Conservation (phyloP, 176 grass and related monocot genomes). For the Musa itinerans region DNA sequence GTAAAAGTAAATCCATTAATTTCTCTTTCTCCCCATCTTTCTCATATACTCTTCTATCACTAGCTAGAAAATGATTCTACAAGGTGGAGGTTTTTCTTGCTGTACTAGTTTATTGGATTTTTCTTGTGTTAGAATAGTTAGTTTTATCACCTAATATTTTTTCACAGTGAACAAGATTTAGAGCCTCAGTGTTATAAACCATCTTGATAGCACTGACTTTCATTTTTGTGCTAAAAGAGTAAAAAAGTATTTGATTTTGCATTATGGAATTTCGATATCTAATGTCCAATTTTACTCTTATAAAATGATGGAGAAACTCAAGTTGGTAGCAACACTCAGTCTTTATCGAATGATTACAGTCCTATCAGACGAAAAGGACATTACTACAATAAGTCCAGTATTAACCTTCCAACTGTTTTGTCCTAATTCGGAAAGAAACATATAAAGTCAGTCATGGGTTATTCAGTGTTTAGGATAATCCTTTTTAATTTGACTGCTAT, state of each 20-base stretch:
- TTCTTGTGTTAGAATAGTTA: neutral
- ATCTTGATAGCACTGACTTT: neutral
- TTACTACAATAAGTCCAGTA: too few relatives aligned
- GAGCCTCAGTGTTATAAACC: neutral
- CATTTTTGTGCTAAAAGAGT: neutral
- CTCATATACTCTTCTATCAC: too few relatives aligned
- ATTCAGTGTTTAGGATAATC: neutral
- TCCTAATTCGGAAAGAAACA: too few relatives aligned
- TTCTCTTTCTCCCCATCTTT: neutral
- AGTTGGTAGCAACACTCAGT: too few relatives aligned
- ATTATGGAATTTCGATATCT: neutral
- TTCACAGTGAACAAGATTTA: neutral
- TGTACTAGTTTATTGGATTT: neutral
- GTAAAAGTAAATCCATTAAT: conserved; percentile 44
- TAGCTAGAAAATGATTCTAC: too few relatives aligned
- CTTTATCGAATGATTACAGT: too few relatives aligned
- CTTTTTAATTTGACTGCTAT: neutral
- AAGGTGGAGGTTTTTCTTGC: neutral
- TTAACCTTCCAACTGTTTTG: too few relatives aligned
- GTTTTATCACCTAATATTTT: neutral
- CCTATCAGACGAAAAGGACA: too few relatives aligned
- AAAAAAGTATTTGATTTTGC: neutral
- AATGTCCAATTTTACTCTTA: neutral
- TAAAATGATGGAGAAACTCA: too few relatives aligned
- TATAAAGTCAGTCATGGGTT: neutral